Base-by-base conservation (phyloP, 2,329 filamentous ascomycete genomes). In the Sclerotinia trifoliorum region DNA sequence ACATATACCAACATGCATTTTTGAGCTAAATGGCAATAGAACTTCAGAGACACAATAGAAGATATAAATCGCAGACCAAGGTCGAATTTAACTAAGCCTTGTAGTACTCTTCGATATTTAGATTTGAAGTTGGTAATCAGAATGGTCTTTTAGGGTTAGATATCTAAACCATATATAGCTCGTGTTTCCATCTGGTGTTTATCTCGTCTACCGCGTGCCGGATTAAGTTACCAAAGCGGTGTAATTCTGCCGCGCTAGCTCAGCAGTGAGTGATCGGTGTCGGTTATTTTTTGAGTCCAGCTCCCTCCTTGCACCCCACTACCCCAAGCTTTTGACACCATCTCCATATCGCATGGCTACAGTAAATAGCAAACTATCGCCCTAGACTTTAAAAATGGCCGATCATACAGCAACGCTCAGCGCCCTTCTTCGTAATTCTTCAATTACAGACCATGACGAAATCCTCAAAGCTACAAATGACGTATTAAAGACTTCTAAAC, bases 391-490 rank as follows among this genome's bases (percentile, higher is more conserved):
- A 13, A 48, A 5, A 29, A 66, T 63, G 32, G 69, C 62, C 64
- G 77, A 77, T 57, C 72, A 76, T 44, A 74, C 75, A 5, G 74
- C 76, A 26, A 77, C 73, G 3, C 71, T 79, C 44, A 74, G 74
- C 54, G 70, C 74, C 26, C 75, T 79, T 35, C 82, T 90, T 73
- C 83, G 83, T 70, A 78, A 80, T 65, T 78, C 86, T 62, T 82
- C 83, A 62, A 87, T 90, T 75, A 79, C 86, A 70, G 91, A 95
- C 81, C 90, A 94, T 78, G 86, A 90, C 58, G 89, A 94, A 78
- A 81, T 91, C 64, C 86, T 95, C 69, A 83, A 85, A 76, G 83
- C 86, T 63, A 84, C 87, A 75, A 87, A 86, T 75, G 84, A 85
- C 54, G 84, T 86, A 62, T 79, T 90, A 70, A 87, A 86, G 74